A percentile compares a stretch with the other conserved stretches of the same genome.
phyloP scores from a whole-genome alignment of 176 grass and related monocot genomes.

The Triticum monococcum region DNA sequence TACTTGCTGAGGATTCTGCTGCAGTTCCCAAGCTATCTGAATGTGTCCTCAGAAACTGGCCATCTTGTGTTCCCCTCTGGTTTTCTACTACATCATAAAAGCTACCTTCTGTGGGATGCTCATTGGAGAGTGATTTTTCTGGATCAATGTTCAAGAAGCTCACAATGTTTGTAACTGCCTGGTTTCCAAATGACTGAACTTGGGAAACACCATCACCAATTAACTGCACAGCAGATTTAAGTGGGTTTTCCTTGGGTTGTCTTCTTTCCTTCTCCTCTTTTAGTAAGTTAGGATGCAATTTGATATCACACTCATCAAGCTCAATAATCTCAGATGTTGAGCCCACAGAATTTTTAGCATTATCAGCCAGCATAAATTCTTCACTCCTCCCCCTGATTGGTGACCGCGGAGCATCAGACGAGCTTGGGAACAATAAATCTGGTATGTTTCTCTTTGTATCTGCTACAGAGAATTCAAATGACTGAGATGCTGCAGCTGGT shows the following conservation, averaged over 20 bases:
- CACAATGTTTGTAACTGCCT: slow-evolving; percentile 98
- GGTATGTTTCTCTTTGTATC: slow-evolving; percentile 44
- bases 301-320: slow-evolving; percentile 52
- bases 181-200: slow-evolving; percentile 93
- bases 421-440: slow-evolving; percentile 31
- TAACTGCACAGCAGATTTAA: slow-evolving; percentile 92
- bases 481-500: slow-evolving; percentile 33
- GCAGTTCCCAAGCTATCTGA: slow-evolving; percentile 49
- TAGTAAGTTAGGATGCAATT: slow-evolving; percentile 37
- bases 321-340: slow-evolving; percentile 76
- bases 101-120: slow-evolving; percentile 39
- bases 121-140: slow-evolving; percentile 57
- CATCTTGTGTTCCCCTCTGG: slow-evolving; percentile 49
- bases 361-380: slow-evolving; percentile 48
- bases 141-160: slow-evolving; percentile 94
- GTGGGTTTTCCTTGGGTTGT: slow-evolving; percentile 74
- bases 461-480: slow-evolving; percentile 61
- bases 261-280: slow-evolving; percentile 53
- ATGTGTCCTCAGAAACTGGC: slow-evolving; percentile 55
- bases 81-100: slow-evolving; percentile 50
- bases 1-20: slow-evolving; percentile 40
- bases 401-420: slow-evolving; percentile 47
- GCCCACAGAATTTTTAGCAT: slow-evolving; percentile 55
- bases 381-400: slow-evolving; percentile 51
- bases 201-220: slow-evolving; percentile 98